These are phyloP conservation scores for Rugonectria rugulosa DNA, from an alignment of 2,329 filamentous ascomycete species.

Conservation along the genomic window DNA sequence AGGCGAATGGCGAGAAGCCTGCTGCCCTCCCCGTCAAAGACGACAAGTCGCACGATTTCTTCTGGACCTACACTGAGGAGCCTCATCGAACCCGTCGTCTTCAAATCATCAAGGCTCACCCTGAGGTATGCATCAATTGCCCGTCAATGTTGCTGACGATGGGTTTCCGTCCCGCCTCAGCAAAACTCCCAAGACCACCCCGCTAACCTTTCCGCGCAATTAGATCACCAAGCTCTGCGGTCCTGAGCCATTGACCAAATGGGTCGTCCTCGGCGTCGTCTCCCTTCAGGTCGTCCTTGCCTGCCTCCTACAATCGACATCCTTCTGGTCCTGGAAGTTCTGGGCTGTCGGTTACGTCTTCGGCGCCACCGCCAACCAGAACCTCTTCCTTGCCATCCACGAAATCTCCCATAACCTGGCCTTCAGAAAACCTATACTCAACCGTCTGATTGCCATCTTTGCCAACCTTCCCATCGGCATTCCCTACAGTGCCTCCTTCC, in stretches of 20 bases:
- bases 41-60: slow-evolving; percentile 67
- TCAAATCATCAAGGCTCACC: slow-evolving; percentile 97
- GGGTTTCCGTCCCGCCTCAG: background rate
- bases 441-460: slow-evolving; percentile 87
- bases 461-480: slow-evolving; percentile 96
- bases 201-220: slow-evolving; percentile 19
- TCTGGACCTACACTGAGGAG: slow-evolving; percentile 99
- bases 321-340: slow-evolving; percentile 85
- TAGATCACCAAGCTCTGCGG: slow-evolving; percentile 97
- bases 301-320: slow-evolving; percentile 76
- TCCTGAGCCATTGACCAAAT: slow-evolving; percentile 94
- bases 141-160: slow-evolving; percentile 11
- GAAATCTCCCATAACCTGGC: slow-evolving; percentile 98
- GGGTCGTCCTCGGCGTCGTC: slow-evolving; percentile 85
- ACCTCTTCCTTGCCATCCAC: slow-evolving; percentile 97
- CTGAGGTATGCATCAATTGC: slow-evolving; percentile 70
- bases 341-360: slow-evolving; percentile 88
- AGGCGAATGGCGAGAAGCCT: slow-evolving; percentile 36
- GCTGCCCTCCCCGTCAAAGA: slow-evolving; percentile 21
- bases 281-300: slow-evolving; percentile 80
- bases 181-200: background rate
- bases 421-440: slow-evolving; percentile 80
- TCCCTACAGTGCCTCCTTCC: slow-evolving; percentile 95
- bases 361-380: slow-evolving; percentile 96
- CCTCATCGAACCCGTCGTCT: slow-evolving; percentile 89